Evolutionary conservation across 2,329 filamentous ascomycete species (phyloP).

Genomic region (Pseudogymnoascus sp.): DNA sequence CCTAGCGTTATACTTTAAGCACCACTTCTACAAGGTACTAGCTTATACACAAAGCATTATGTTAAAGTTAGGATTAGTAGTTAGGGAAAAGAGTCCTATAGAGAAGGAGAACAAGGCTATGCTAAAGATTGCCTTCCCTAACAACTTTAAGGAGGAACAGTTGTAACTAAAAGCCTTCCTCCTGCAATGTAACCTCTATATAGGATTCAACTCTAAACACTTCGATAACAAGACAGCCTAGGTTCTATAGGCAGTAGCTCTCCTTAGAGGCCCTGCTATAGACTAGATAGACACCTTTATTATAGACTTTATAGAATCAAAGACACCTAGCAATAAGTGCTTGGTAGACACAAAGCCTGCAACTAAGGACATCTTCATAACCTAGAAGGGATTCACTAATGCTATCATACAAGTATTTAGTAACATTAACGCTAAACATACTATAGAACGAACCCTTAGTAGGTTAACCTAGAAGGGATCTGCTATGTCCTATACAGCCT

Average conservation of each 20-base stretch:
- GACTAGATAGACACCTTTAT: not conserved
- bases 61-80: too few relatives aligned
- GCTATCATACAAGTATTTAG: not conserved
- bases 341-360: not conserved
- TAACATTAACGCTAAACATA: not conserved
- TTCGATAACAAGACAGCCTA: not conserved
- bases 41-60: not conserved
- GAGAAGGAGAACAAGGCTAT: too few relatives aligned
- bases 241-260: not conserved
- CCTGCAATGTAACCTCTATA: too few relatives aligned
- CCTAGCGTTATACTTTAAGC: not conserved
- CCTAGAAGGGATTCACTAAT: not conserved
- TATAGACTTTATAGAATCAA: too few relatives aligned
- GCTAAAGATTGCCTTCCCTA: too few relatives aligned
- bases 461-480: not conserved
- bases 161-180: too few relatives aligned
- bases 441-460: too few relatives aligned
- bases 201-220: too few relatives aligned
- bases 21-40: not conserved
- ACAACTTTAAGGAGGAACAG: too few relatives aligned
- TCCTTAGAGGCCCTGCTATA: not conserved
- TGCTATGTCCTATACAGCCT: not conserved
- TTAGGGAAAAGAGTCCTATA: not conserved
- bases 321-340: too few relatives aligned
- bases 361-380: not conserved